Conservation (phyloP, 306 rosid genomes). For the Rosa chinensis region DNA sequence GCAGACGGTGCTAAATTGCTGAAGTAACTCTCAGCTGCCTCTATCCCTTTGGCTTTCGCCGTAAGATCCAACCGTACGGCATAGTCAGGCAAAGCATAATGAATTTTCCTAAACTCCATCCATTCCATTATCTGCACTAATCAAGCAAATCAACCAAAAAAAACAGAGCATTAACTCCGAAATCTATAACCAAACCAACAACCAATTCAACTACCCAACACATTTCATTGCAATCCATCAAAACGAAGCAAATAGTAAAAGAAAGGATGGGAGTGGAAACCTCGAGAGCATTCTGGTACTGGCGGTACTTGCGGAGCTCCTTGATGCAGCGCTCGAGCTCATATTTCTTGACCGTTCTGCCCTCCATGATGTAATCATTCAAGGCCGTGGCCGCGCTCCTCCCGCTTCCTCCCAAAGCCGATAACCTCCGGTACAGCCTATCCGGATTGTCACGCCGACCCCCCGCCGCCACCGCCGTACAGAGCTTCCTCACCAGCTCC, state of each 20-base stretch:
- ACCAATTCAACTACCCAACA: no score
- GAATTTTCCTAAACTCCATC: constrained; percentile 67
- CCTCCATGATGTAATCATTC: constrained; percentile 57
- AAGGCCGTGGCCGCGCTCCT: constrained; percentile 56
- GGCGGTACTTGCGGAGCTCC: constrained; percentile 62
- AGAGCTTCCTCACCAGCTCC: constrained; percentile 34
- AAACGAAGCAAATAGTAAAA: not conserved
- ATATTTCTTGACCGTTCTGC: constrained; percentile 41
- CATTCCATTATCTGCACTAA: constrained; percentile 74
- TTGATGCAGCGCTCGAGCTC: constrained; percentile 47
- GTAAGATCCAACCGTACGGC: constrained; percentile 66
- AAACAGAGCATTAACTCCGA: not conserved
- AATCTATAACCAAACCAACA: no score
- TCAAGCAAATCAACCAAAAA: not conserved
- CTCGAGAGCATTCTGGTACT: constrained; percentile 61
- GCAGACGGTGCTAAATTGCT: constrained; percentile 37
- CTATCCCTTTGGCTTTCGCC: constrained; percentile 57
- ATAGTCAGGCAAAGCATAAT: constrained; percentile 45
- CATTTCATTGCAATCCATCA: not conserved
- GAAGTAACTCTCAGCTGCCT: constrained; percentile 72
- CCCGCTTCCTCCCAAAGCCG: constrained; percentile 56
- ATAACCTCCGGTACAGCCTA: constrained; percentile 51
- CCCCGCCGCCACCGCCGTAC: constrained; percentile 24
- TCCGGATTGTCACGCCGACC: constrained; percentile 5
- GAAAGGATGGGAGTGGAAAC: constrained; percentile 26